Conservation (phyloP, 495 filamentous ascomycete genomes). For the Annulohypoxylon maeteangense region DNA sequence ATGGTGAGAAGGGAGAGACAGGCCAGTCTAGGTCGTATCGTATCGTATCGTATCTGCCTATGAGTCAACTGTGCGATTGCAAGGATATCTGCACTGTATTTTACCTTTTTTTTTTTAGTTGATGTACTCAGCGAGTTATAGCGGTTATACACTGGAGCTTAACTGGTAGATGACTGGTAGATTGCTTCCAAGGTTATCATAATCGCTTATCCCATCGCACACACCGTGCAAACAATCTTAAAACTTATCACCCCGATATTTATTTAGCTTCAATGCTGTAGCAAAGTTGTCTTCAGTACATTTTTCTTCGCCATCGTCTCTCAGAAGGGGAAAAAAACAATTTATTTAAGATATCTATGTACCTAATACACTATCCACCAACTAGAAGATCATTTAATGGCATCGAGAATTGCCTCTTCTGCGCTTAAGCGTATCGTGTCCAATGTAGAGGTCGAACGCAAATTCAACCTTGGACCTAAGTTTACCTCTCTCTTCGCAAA, state of each 20-base stretch:
- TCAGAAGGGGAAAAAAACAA: not conserved
- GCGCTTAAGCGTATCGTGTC: slow-evolving; percentile 28
- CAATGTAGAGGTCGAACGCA: slow-evolving; percentile 38
- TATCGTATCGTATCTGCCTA: not conserved
- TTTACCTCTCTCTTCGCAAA: slow-evolving; percentile 19
- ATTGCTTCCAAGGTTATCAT: no score
- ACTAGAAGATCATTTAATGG: not conserved
- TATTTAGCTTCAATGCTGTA: no score
- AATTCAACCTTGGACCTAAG: slow-evolving; percentile 33
- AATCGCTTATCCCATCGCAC: no score
- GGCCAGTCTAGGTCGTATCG: no score
- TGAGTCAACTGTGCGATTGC: no score
- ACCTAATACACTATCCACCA: not conserved
- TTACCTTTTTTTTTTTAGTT: no score
- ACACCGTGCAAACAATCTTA: no score
- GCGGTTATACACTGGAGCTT: no score
- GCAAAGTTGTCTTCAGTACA: not conserved
- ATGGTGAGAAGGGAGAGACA: slow-evolving; percentile 20
- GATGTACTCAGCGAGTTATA: no score
- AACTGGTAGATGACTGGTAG: no score
- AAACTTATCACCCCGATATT: no score
- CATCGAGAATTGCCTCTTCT: slow-evolving; percentile 7
- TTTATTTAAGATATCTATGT: not conserved
- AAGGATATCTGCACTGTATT: no score
- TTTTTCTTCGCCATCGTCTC: not conserved